Conservation (phyloP, 2,329 filamentous ascomycete species). For the Cadophora luteo-olivacea region DNA sequence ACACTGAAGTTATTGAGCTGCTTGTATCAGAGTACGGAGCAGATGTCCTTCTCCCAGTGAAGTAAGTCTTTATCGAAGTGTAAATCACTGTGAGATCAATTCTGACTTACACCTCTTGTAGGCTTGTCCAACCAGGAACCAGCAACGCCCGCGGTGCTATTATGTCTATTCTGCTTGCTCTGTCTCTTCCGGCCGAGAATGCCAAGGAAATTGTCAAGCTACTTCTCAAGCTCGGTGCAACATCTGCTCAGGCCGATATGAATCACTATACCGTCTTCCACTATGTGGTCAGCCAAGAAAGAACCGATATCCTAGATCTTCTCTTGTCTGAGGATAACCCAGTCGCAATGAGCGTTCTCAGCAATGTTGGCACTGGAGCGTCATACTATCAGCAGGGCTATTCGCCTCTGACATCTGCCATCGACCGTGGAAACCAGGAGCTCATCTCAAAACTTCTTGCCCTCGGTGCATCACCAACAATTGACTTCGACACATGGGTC, state of each 20-base stretch:
- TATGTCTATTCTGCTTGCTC: conserved; percentile 71
- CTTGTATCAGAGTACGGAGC: conserved; percentile 79
- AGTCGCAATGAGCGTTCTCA: conserved; percentile 67
- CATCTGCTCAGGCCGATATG: conserved; percentile 74
- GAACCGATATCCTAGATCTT: conserved; percentile 54
- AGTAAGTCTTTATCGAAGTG: conserved; percentile 46
- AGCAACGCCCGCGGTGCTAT: conserved; percentile 62
- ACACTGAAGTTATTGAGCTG: conserved; percentile 70
- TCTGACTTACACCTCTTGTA: not conserved
- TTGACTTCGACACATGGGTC: conserved; percentile 70
- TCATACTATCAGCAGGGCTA: conserved; percentile 47
- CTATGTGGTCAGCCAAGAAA: conserved; percentile 61
- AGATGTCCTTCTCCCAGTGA: conserved; percentile 77
- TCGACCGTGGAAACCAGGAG: conserved; percentile 57
- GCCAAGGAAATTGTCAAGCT: conserved; percentile 69
- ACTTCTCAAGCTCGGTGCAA: conserved; percentile 74
- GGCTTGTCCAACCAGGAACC: conserved; percentile 32
- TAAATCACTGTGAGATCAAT: no score
- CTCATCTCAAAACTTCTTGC: conserved; percentile 67
- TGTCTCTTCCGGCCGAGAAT: conserved; percentile 66
- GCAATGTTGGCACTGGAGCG: conserved; percentile 58
- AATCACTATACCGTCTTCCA: conserved; percentile 70
- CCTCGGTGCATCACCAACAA: conserved; percentile 62
- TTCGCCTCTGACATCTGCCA: conserved; percentile 64
- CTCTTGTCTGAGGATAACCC: conserved; percentile 64